Evolutionary conservation across 2,329 filamentous ascomycete genomes (phyloP).

Genomic region (Ceratocystis cacaofunesta): DNA sequence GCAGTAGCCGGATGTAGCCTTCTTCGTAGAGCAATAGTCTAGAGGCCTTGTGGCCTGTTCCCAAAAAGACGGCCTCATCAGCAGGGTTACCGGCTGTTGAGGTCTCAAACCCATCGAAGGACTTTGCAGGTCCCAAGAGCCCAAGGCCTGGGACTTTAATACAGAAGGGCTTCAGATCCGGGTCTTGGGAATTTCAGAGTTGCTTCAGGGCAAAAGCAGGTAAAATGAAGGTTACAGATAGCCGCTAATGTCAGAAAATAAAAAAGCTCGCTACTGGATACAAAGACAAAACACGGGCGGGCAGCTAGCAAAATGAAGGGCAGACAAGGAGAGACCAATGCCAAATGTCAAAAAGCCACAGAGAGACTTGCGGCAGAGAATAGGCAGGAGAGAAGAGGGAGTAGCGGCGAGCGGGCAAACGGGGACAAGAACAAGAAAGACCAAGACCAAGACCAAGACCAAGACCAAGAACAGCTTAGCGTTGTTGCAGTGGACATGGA

Average conservation of each 20-base stretch:
- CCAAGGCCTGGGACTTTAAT: too few relatives aligned
- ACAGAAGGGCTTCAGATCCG: background rate
- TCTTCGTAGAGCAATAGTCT: background rate
- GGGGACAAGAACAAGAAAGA: too few relatives aligned
- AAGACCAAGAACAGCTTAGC: too few relatives aligned
- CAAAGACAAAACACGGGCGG: conserved; percentile 1
- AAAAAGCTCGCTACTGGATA: background rate
- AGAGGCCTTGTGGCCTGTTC: background rate
- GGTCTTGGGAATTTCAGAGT: background rate
- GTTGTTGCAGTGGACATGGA: too few relatives aligned
- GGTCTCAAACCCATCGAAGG: background rate
- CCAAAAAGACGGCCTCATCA: background rate
- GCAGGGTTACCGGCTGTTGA: background rate
- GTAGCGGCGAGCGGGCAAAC: too few relatives aligned
- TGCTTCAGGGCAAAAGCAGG: background rate
- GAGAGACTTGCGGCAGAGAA: background rate
- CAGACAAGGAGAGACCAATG: background rate
- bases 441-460: too few relatives aligned
- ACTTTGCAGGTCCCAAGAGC: too few relatives aligned
- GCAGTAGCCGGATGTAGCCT: background rate
- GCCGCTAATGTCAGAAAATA: background rate
- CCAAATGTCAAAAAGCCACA: background rate
- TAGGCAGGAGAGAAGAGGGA: background rate
- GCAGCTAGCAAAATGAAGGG: background rate
- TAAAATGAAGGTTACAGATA: conserved; percentile 2